Percentiles rank a stretch among this genome's conserved stretches.
Evolutionary conservation across 768 basidiomycete genomes (phyloP).

Genomic region (Sporobolomyces roseus): DNA sequence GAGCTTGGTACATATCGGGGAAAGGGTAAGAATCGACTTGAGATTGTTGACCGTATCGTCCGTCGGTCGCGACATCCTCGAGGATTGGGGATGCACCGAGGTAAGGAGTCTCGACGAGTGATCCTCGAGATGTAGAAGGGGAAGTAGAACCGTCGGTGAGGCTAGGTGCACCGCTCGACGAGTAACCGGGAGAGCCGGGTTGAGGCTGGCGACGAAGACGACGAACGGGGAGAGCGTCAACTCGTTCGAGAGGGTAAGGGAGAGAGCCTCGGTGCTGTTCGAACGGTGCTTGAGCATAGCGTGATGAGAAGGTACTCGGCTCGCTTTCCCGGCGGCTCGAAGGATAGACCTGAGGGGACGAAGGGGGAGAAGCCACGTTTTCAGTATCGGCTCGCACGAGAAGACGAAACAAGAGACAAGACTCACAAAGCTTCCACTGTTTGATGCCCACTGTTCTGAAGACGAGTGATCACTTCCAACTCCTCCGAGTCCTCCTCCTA

Average conservation of each 20-base stretch:
- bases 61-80: not conserved
- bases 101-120: conserved; percentile 10
- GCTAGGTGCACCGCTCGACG: conserved; percentile 3
- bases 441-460: not conserved
- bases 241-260: conserved; percentile 19
- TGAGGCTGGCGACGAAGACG: conserved; percentile 15
- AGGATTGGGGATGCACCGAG: not conserved
- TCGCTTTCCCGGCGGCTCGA: conserved; percentile 18
- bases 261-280: not conserved
- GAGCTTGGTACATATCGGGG: conserved; percentile 13
- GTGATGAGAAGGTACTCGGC: not conserved
- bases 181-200: not conserved
- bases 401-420: not conserved
- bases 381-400: too few species aligned
- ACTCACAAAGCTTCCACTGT: conserved; percentile 4
- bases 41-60: not conserved
- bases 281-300: not conserved
- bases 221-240: conserved; percentile 23
- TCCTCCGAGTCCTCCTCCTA: not conserved
- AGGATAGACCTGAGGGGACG: not conserved
- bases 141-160: conserved; percentile 21
- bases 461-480: not conserved
- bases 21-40: conserved; percentile 15
- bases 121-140: conserved; percentile 9
- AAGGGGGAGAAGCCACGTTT: not conserved